Conservation (phyloP, 1,284 basidiomycete species). For the Puccinia horiana region DNA sequence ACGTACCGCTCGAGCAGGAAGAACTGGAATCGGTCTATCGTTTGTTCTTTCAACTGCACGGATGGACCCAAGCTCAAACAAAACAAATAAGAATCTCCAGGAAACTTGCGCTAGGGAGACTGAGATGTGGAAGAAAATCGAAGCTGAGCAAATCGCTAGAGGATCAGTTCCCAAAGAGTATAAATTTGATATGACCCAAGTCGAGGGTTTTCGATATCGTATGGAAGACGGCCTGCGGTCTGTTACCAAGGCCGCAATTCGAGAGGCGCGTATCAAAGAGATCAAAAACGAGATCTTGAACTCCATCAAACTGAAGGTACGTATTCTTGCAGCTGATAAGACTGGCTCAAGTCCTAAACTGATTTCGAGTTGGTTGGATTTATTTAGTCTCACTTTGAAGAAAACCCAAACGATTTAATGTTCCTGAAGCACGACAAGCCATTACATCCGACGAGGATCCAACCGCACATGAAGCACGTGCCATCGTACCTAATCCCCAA, state of each 20-base stretch:
- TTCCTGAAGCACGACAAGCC: slow-evolving; percentile 93
- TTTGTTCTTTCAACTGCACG: slow-evolving; percentile 76
- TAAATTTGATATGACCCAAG: slow-evolving; percentile 86
- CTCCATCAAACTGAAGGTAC: slow-evolving; percentile 90
- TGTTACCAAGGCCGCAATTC: slow-evolving; percentile 81
- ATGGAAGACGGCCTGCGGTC: slow-evolving; percentile 93
- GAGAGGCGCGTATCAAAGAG: slow-evolving; percentile 91
- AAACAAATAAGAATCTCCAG: slow-evolving; percentile 60
- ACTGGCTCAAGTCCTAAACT: not conserved
- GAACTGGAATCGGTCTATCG: slow-evolving; percentile 86
- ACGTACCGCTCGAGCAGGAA: slow-evolving; percentile 90
- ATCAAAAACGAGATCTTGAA: slow-evolving; percentile 90
- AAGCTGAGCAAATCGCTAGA: slow-evolving; percentile 69
- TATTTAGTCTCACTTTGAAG: slow-evolving; percentile 88
- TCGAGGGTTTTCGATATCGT: slow-evolving; percentile 96
- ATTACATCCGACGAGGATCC: slow-evolving; percentile 80
- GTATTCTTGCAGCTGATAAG: slow-evolving; percentile 52
- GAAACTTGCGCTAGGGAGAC: slow-evolving; percentile 69
- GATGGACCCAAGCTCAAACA: slow-evolving; percentile 65
- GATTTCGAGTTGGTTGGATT: not conserved
- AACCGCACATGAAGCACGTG: slow-evolving; percentile 92
- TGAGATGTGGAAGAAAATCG: slow-evolving; percentile 73
- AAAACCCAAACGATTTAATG: slow-evolving; percentile 90
- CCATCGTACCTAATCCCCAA: slow-evolving; percentile 89
- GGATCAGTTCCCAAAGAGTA: slow-evolving; percentile 85